Base-by-base conservation (phyloP, 2,329 filamentous ascomycete genomes). In the Apiospora malaysiana region DNA sequence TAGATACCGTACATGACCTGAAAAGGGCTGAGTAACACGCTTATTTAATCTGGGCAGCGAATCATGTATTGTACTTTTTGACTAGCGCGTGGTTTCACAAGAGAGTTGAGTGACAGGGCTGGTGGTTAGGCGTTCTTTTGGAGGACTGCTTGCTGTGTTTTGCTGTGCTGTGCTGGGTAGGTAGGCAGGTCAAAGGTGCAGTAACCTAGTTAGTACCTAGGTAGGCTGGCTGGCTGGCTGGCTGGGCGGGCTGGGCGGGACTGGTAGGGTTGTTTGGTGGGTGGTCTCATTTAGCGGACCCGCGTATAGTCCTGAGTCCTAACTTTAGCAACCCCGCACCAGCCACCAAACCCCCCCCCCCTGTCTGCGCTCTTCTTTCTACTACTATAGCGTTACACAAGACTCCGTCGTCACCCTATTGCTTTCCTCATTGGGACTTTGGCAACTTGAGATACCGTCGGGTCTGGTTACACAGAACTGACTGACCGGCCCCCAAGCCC, bases 51-150 rank as follows among this genome's bases (percentile, higher is more conserved):
- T 4, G 6, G 6, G 56, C 27, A 40, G 9, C 56, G 27, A 63
- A 63, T 63, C 32, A 63, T 63, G 56, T 63, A 32, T 40, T 63
- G 56, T 63, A 63, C 56, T 63, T 63, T 63, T 63, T 18, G 56
- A 63, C 56, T 63, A 63, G 56, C 32, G 27, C 21, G 56, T 40
- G 3, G 47, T 25, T 51, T 25, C 46, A 49, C 49, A 21, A 14
- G 27, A 21, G 5, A 49, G 46, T n/a, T 7, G 12, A 27, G 14
- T 16, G 51, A 18, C 56, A 63, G 56, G 56, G 56, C 56, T 63
- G 56, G 40, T n/a, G 14, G 51, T 59, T 59, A 59, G 51, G 51
- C 51, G n/a, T n/a, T 32, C 32, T 59, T 32, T 32, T 3, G 32
- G 32, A n/a, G n/a, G n/a, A n/a, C n/a, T n/a, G n/a, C n/a, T n/a